Conservation (phyloP, 2,329 filamentous ascomycete genomes). For the Penicillium sp. region DNA sequence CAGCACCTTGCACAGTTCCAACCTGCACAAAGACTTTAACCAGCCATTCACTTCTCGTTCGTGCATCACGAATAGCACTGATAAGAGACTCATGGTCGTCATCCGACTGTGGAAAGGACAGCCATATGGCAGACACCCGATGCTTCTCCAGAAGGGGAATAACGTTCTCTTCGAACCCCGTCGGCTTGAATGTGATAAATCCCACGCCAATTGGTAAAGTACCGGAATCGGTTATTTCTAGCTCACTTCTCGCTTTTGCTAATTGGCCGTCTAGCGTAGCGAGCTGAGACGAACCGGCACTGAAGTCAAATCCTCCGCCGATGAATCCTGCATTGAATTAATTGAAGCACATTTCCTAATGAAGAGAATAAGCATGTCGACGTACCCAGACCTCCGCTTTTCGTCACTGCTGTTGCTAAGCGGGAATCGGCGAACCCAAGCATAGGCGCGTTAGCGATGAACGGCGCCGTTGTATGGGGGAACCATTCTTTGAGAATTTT, state of each 20-base stretch:
- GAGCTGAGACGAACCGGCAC: conserved; percentile 14
- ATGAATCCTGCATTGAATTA: conserved; percentile 17
- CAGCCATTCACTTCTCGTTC: conserved; percentile 31
- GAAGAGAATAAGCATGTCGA: background rate
- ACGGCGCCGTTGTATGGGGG: conserved; percentile 14
- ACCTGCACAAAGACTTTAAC: conserved; percentile 60
- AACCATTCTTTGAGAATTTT: conserved; percentile 15
- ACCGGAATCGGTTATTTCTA: background rate
- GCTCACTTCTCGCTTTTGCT: conserved; percentile 7
- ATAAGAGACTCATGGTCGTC: conserved; percentile 35
- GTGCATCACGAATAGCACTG: conserved; percentile 27
- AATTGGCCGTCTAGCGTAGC: conserved; percentile 13
- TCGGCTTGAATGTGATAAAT: conserved; percentile 56
- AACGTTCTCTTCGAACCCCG: conserved; percentile 27
- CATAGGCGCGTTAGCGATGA: conserved; percentile 27
- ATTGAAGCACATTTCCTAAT: background rate
- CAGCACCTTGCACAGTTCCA: conserved; percentile 52
- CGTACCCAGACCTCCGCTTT: conserved; percentile 21
- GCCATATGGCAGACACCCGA: conserved; percentile 61
- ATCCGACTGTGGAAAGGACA: conserved; percentile 58
- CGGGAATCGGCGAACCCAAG: conserved; percentile 18
- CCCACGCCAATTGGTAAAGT: conserved; percentile 58
- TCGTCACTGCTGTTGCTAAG: conserved; percentile 17
- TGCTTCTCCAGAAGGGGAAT: conserved; percentile 54
- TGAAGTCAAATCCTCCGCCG: conserved; percentile 21